phyloP scores from a whole-genome alignment of 352 stramenopile genomes.

The Phytopythium montanum region DNA sequence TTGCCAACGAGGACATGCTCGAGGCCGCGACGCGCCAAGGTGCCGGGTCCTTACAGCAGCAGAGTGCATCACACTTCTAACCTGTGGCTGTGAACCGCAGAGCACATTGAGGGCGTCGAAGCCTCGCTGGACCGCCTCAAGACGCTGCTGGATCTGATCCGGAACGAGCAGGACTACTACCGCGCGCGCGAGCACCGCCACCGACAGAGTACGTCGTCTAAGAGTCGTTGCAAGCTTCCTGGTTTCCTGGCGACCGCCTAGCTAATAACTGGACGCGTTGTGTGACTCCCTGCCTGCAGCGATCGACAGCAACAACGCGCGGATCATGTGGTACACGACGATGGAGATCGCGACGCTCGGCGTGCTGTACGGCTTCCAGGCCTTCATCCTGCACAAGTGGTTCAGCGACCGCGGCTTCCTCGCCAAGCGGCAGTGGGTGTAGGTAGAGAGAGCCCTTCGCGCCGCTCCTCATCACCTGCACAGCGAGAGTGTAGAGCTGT shows the following conservation, averaged over 20 bases:
- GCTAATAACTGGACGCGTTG: too few relatives aligned
- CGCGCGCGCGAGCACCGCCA: slow-evolving; percentile 61
- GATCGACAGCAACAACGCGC: slow-evolving; percentile 71
- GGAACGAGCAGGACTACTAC: slow-evolving; percentile 82
- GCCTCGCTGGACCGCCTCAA: slow-evolving; percentile 58
- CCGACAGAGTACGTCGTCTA: slow-evolving; percentile 52
- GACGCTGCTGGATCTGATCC: slow-evolving; percentile 62
- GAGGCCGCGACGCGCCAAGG: slow-evolving; percentile 61
- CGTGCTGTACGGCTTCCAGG: slow-evolving; percentile 70
- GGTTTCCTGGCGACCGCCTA: too few relatives aligned
- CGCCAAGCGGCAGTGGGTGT: slow-evolving; percentile 70
- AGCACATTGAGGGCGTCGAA: slow-evolving; percentile 67
- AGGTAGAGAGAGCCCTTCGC: slow-evolving; percentile 1
- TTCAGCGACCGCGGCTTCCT: slow-evolving; percentile 76
- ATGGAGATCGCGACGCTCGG: slow-evolving; percentile 63
- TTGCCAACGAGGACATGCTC: slow-evolving; percentile 71
- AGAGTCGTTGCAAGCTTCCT: too few relatives aligned
- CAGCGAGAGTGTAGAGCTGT: not conserved
- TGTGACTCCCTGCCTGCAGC: slow-evolving; percentile 22
- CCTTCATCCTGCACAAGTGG: slow-evolving; percentile 82
- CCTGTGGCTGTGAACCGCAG: slow-evolving; percentile 15
- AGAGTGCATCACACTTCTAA: not conserved
- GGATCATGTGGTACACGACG: slow-evolving; percentile 77
- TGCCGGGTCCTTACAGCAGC: slow-evolving; percentile 23
- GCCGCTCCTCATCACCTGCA: too few relatives aligned